phyloP scores from a whole-genome alignment of 2,329 filamentous ascomycete species.

The Botrytis medusae region DNA sequence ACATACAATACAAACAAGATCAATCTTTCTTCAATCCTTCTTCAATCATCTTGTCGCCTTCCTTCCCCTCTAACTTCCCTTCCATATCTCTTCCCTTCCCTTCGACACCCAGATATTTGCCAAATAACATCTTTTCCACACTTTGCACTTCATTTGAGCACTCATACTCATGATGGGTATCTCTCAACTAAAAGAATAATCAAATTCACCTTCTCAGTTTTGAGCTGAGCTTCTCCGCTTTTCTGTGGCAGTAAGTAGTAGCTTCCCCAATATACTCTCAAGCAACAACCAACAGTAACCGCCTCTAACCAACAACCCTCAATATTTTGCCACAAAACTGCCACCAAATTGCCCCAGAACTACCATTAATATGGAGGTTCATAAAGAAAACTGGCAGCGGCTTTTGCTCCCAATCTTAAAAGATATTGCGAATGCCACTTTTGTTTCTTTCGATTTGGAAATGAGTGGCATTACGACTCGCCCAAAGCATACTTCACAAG shows the following conservation, averaged over 20 bases:
- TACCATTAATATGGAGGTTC: conserved; percentile 17
- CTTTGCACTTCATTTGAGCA: background rate
- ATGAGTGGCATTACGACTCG: conserved; percentile 60
- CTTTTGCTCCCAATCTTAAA: conserved; percentile 56
- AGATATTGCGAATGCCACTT: conserved; percentile 57
- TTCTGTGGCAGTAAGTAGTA: background rate
- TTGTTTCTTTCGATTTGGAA: conserved; percentile 66
- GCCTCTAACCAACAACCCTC: background rate
- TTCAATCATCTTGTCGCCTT: background rate
- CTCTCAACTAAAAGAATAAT: background rate
- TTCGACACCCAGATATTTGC: background rate
- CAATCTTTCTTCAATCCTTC: background rate
- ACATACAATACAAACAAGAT: background rate
- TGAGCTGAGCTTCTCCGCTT: conserved; percentile 4
- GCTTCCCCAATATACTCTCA: background rate
- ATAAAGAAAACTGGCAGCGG: conserved; percentile 34
- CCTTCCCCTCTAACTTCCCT: conserved; percentile 2
- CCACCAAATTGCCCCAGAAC: background rate
- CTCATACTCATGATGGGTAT: background rate
- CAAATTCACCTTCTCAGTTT: background rate
- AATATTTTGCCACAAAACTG: background rate
- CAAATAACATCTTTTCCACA: background rate
- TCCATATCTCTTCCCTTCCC: background rate
- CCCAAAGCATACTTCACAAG: conserved; percentile 34
- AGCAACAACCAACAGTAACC: background rate